Base-by-base conservation (phyloP, 495 filamentous ascomycete genomes). In the Jackrogersella minutella region DNA sequence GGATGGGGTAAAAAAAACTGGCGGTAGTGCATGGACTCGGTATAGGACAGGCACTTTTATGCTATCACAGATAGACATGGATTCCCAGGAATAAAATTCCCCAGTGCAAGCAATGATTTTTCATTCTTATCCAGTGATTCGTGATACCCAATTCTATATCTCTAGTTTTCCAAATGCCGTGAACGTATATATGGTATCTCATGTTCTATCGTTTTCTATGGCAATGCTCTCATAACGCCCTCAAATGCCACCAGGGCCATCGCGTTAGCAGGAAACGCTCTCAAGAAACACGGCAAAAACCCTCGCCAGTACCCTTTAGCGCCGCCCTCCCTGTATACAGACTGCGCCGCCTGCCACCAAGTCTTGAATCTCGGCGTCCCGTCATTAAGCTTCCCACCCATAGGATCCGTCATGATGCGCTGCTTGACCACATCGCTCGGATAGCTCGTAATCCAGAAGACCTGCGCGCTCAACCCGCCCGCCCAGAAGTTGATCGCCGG, bases 361-460 rank as follows among this genome's bases (percentile, higher is more conserved):
- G 83, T 80, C 17, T 73, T 81, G 76, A 93, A 97, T 69, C 80
- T 82, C 59, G 87, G 82, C 69, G 86, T 77, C 5, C 91, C 90
- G 63, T 92, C 91, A 8, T 81, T 81, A 14, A 92, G 75, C 9
- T 83, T 83, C 0, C 88, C 87, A 3, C 89, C 94, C 63, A 99
- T 78, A 1, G 88, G 86, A 74, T 97, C 95, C 16, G 93, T 96
- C 95, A 99, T 97, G 51, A 99, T 87, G n/a, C 93, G 86, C 77
- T 97, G 94, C 81, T 99, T 99, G 19, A 99, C 90, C 11, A 97
- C 94, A 72, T 99, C 95, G 28, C 88, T 90, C 10, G 95, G 95
- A 73, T 99, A 99, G 40, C 88, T 89, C 19, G 89, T 90, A 2
- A 96, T 71, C 95, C 95, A 99, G 79, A 97, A 99, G 34, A 96